These are phyloP conservation scores for Cyberlindnera xylosilytica DNA, from an alignment of 805 yeast genomes.

Conservation along the genomic window DNA sequence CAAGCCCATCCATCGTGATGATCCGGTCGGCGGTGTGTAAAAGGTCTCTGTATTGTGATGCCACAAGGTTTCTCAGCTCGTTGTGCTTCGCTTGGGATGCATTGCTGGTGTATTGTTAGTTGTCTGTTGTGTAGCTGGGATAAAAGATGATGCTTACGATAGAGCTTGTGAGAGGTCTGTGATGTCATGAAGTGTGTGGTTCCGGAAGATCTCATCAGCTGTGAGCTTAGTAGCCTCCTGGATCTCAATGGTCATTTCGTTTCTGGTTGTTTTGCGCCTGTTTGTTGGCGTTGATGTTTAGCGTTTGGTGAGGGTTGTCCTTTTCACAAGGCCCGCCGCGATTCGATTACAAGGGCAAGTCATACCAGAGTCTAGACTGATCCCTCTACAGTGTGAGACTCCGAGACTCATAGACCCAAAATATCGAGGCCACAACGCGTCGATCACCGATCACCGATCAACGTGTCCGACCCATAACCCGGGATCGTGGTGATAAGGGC, in stretches of 20 bases:
- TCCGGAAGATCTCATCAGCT: constrained; percentile 7
- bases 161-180: constrained; percentile 11
- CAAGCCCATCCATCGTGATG: constrained; percentile 21
- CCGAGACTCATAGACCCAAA: too few relatives aligned
- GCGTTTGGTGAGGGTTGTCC: not conserved
- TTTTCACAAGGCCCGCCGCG: not conserved
- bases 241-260: constrained; percentile 6
- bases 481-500: too few relatives aligned
- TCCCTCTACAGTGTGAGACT: too few relatives aligned
- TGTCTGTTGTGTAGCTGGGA: too few relatives aligned
- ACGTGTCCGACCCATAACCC: too few relatives aligned
- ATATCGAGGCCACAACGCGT: too few relatives aligned
- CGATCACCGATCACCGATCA: too few relatives aligned
- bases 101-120: constrained; percentile 4
- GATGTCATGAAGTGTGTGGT: constrained; percentile 12
- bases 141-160: not conserved
- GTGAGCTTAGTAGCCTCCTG: not conserved
- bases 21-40: constrained; percentile 27
- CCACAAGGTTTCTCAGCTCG: constrained; percentile 24
- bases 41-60: constrained; percentile 26
- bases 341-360: not conserved
- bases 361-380: too few relatives aligned
- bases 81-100: constrained; percentile 15
- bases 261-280: not conserved
- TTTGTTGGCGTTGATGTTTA: not conserved